A percentile compares a stretch with the other conserved stretches of the same genome.
These are phyloP conservation scores for Saccharomyces pastorianus DNA, from an alignment of 1,139 yeast genomes.

Conservation along the genomic window DNA sequence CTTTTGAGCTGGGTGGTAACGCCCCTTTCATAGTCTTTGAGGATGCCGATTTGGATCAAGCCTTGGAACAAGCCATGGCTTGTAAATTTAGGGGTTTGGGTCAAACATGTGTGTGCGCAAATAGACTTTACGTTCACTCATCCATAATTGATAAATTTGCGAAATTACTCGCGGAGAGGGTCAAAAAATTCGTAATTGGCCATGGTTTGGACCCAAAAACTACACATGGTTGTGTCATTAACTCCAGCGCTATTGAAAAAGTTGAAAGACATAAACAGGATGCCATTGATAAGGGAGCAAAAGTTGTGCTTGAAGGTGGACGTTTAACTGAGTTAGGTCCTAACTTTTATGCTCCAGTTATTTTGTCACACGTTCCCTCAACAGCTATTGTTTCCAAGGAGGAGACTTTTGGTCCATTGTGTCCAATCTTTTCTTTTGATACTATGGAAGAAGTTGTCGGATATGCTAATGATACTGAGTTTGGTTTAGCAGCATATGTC, in stretches of 20 bases:
- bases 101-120: slow-evolving; percentile 80
- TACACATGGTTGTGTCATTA: slow-evolving; percentile 82
- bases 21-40: slow-evolving; percentile 86
- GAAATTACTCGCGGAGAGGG: slow-evolving; percentile 43
- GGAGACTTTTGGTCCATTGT: slow-evolving; percentile 89
- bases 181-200: slow-evolving; percentile 55
- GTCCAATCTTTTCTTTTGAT: slow-evolving; percentile 61
- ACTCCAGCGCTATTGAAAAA: slow-evolving; percentile 55
- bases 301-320: slow-evolving; percentile 57
- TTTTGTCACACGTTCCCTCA: slow-evolving; percentile 55
- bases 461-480: slow-evolving; percentile 60
- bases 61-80: slow-evolving; percentile 63
- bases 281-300: slow-evolving; percentile 68
- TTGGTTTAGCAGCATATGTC: slow-evolving; percentile 75
- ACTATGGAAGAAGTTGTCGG: slow-evolving; percentile 61
- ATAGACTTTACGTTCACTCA: slow-evolving; percentile 61
- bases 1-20: slow-evolving; percentile 88
- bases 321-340: slow-evolving; percentile 59
- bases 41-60: slow-evolving; percentile 71
- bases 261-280: slow-evolving; percentile 67
- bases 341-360: slow-evolving; percentile 69
- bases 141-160: slow-evolving; percentile 55
- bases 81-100: slow-evolving; percentile 70
- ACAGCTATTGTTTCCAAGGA: slow-evolving; percentile 58
- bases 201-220: slow-evolving; percentile 57